Conservation (phyloP, 2,329 filamentous ascomycete genomes). For the Fusarium tricinctum region DNA sequence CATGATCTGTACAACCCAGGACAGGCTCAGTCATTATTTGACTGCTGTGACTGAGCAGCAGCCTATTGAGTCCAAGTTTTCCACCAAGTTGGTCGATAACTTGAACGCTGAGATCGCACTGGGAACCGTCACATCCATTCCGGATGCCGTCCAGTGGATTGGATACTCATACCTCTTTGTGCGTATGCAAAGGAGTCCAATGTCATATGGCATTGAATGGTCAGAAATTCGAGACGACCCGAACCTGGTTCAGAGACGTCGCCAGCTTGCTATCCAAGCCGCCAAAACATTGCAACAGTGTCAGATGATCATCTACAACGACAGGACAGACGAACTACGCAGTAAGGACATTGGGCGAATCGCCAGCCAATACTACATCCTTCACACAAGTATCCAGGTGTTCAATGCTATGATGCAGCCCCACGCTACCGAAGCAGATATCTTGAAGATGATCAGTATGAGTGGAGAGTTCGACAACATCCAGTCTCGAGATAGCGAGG, state of each 20-base stretch:
- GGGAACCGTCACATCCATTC: slow-evolving; percentile 93
- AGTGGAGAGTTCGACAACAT: slow-evolving; percentile 99
- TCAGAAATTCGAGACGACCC: slow-evolving; percentile 90
- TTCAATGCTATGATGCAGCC: slow-evolving; percentile 97
- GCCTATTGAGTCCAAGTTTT: slow-evolving; percentile 97
- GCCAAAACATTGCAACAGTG: slow-evolving; percentile 89
- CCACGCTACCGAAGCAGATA: slow-evolving; percentile 87
- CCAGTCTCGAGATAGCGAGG: slow-evolving; percentile 90
- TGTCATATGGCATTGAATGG: slow-evolving; percentile 96
- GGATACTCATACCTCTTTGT: slow-evolving; percentile 98
- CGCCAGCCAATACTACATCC: slow-evolving; percentile 96
- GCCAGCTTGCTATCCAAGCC: slow-evolving; percentile 89
- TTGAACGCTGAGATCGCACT: slow-evolving; percentile 94
- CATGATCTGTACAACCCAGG: slow-evolving; percentile 97
- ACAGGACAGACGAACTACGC: slow-evolving; percentile 89
- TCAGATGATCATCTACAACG: slow-evolving; percentile 99
- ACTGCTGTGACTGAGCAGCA: slow-evolving; percentile 94
- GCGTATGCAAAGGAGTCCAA: slow-evolving; percentile 91
- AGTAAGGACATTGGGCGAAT: slow-evolving; percentile 97
- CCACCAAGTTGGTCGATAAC: slow-evolving; percentile 93
- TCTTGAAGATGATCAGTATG: slow-evolving; percentile 96
- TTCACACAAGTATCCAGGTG: slow-evolving; percentile 92
- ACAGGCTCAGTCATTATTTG: slow-evolving; percentile 91
- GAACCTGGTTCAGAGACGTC: slow-evolving; percentile 84
- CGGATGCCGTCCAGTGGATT: slow-evolving; percentile 96